Percentiles rank a stretch among this genome's conserved stretches.
These are phyloP conservation scores for Penicillium egyptiacum DNA, from an alignment of 495 filamentous ascomycete species.

Conservation along the genomic window DNA sequence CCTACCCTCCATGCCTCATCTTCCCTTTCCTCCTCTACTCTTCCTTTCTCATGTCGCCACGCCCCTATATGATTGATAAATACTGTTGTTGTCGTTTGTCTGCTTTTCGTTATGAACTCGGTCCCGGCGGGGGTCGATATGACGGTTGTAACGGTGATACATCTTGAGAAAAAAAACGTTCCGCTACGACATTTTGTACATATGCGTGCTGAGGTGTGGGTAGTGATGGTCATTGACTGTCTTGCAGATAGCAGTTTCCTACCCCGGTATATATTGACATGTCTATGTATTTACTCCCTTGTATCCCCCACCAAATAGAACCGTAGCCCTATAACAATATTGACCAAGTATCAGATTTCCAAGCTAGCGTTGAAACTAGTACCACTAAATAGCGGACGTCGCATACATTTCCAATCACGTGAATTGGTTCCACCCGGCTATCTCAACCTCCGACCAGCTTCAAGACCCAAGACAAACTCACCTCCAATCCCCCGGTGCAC, in stretches of 20 bases:
- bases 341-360: neutral
- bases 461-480: neutral
- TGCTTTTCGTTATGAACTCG: conserved; percentile 14
- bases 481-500: neutral
- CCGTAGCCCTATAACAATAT: too few species aligned
- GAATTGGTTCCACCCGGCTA: neutral
- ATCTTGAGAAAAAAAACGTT: conserved; percentile 8
- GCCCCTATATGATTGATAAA: conserved; percentile 33
- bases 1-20: conserved; percentile 3
- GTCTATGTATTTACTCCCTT: neutral
- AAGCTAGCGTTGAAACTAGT: neutral
- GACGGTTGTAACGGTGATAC: conserved; percentile 18
- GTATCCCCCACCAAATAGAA: neutral
- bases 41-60: conserved; percentile 30
- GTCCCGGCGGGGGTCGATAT: conserved; percentile 17
- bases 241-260: conserved; percentile 13
- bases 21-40: conserved; percentile 16
- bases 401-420: conserved; percentile 3
- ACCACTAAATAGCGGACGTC: neutral
- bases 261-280: conserved; percentile 18
- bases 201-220: conserved; percentile 16
- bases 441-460: conserved; percentile 3
- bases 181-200: conserved; percentile 25
- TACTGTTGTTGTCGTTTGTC: conserved; percentile 18
- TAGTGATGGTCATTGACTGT: conserved; percentile 12